A percentile compares a stretch with the other conserved stretches of the same genome.
Conservation (phyloP, 208 protist genomes). For the Trichomonas gallinae region DNA sequence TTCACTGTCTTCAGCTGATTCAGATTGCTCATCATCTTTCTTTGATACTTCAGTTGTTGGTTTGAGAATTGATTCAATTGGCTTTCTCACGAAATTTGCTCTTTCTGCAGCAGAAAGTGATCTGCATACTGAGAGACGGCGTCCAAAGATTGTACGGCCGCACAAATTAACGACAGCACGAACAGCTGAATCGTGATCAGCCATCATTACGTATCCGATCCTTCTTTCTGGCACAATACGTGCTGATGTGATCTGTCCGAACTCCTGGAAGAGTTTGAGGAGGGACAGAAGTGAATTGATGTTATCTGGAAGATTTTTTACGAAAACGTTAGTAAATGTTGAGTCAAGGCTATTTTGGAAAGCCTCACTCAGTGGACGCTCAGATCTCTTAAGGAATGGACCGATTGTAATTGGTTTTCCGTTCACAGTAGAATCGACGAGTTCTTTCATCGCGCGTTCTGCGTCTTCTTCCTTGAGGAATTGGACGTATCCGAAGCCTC, state of each 20-base stretch:
- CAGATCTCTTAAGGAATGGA: not conserved
- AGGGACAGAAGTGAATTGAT: not conserved
- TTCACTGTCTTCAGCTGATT: not conserved
- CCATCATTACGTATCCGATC: slow-evolving; percentile 93
- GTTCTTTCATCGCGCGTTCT: not conserved
- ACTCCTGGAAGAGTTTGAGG: not conserved
- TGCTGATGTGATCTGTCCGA: not conserved
- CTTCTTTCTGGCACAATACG: slow-evolving; percentile 62
- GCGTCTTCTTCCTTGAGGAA: not conserved
- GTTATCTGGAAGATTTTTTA: not conserved
- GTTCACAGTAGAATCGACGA: not conserved
- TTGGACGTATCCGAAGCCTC: slow-evolving; percentile 2
- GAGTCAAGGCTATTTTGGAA: not conserved
- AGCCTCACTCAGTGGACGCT: not conserved
- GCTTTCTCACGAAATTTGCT: not conserved
- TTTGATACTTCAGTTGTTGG: too few relatives aligned
- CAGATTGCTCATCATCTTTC: not conserved
- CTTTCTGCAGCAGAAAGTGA: not conserved
- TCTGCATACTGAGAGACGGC: not conserved
- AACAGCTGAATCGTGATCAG: slow-evolving; percentile 40
- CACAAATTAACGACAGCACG: slow-evolving; percentile 48
- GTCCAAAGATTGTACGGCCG: slow-evolving; percentile 45
- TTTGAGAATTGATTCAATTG: not conserved
- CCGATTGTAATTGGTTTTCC: not conserved
- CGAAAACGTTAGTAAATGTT: not conserved